Percentiles rank a stretch among this genome's conserved stretches.
Evolutionary conservation across 1,284 basidiomycete species (phyloP).

Genomic region (Ustilago esculenta): DNA sequence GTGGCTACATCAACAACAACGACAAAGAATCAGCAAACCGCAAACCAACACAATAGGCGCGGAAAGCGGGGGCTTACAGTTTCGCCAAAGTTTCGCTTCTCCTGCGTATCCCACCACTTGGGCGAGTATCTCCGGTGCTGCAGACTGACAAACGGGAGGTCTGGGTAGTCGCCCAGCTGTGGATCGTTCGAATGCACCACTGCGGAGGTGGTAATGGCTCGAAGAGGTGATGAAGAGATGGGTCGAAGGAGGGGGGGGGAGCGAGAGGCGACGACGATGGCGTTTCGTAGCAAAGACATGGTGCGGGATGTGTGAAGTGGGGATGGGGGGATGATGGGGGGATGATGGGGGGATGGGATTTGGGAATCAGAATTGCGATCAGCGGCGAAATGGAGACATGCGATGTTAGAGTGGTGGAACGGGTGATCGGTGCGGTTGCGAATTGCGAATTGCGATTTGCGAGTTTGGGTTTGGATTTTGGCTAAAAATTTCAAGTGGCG

Average conservation of each 20-base stretch:
- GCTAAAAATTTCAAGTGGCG: too few relatives aligned
- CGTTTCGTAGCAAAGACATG: slow-evolving; percentile 49
- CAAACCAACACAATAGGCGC: background rate
- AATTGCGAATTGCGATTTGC: too few relatives aligned
- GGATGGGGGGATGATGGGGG: background rate
- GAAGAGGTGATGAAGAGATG: slow-evolving; percentile 19
- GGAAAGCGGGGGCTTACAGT: slow-evolving; percentile 37
- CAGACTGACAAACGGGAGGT: slow-evolving; percentile 51
- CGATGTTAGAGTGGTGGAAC: too few relatives aligned
- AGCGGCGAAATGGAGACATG: background rate
- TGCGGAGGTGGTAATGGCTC: slow-evolving; percentile 30
- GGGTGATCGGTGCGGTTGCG: slow-evolving; percentile 12
- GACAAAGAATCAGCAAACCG: background rate
- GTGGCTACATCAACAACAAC: slow-evolving; percentile 33
- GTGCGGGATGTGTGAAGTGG: background rate
- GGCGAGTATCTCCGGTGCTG: slow-evolving; percentile 61
- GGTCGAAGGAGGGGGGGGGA: slow-evolving; percentile 20
- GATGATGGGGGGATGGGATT: background rate
- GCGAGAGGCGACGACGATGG: slow-evolving; percentile 33
- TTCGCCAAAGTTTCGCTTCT: slow-evolving; percentile 66
- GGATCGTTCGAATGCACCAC: slow-evolving; percentile 56
- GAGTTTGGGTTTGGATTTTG: background rate
- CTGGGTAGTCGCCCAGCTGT: slow-evolving; percentile 66
- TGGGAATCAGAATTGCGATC: too few relatives aligned
- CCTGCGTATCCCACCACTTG: slow-evolving; percentile 66